Percentiles rank a stretch among this genome's conserved stretches.
These are phyloP conservation scores for Saturnispora silvae DNA, from an alignment of 805 yeast species.

Conservation along the genomic window DNA sequence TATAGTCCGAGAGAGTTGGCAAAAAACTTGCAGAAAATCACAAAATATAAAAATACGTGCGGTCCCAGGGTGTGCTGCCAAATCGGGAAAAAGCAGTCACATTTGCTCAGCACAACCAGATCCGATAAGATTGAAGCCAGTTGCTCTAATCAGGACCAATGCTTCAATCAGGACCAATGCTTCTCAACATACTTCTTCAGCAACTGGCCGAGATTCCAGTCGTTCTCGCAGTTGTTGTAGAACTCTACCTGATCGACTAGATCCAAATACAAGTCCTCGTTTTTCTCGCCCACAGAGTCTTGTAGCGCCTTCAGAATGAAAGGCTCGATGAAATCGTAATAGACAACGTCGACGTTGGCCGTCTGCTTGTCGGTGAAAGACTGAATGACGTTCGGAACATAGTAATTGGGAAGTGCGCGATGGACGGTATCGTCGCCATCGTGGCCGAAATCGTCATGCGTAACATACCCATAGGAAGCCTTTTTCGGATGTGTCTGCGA, in stretches of 20 bases:
- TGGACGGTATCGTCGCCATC: conserved; percentile 83
- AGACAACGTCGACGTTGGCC: conserved; percentile 54
- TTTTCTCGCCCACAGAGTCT: conserved; percentile 15
- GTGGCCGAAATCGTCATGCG: conserved; percentile 73
- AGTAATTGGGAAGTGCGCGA: conserved; percentile 43
- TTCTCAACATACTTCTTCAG: conserved; percentile 31
- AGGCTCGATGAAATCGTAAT: conserved; percentile 59
- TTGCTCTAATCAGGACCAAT: neutral
- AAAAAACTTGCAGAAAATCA: neutral
- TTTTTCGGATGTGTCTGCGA: neutral
- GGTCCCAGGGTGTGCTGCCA: conserved; percentile 6
- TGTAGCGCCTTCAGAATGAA: conserved; percentile 19
- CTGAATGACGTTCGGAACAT: conserved; percentile 73
- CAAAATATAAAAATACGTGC: conserved; percentile 1
- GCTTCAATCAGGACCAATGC: conserved; percentile 21
- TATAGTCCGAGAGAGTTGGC: neutral
- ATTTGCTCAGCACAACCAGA: neutral
- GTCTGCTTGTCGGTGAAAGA: conserved; percentile 24
- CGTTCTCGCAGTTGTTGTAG: conserved; percentile 27
- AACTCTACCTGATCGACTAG: conserved; percentile 10
- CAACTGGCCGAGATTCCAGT: conserved; percentile 34
- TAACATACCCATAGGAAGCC: conserved; percentile 59
- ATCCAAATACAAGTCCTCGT: conserved; percentile 10
- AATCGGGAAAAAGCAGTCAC: conserved; percentile 1
- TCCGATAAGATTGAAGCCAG: no score